Conservation (phyloP, 345 rosid genomes). For the Geranium rotundifolium region DNA sequence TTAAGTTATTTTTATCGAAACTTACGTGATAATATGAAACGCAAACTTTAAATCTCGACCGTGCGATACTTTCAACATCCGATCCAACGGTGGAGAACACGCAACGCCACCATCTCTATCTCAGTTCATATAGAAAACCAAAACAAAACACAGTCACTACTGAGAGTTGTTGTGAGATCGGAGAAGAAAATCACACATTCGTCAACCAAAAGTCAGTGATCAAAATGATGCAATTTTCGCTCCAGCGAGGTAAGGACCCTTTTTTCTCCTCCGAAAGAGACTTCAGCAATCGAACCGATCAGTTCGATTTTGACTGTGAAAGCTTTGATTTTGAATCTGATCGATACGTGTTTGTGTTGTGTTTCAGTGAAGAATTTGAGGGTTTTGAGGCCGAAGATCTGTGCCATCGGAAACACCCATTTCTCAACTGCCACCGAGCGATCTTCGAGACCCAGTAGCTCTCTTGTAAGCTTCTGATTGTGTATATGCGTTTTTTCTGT, state of each 20-base stretch:
- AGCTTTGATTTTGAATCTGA: not conserved
- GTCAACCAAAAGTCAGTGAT: not conserved
- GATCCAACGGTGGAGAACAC: not conserved
- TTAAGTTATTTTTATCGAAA: too few relatives aligned
- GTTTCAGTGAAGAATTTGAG: constrained; percentile 42
- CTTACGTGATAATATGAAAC: not conserved
- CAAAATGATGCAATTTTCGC: not conserved
- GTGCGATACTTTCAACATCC: not conserved
- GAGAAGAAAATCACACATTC: not conserved
- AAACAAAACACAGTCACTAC: not conserved
- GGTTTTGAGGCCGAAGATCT: constrained; percentile 38
- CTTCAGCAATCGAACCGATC: not conserved
- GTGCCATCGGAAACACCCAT: constrained; percentile 20
- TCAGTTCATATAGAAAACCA: too few relatives aligned
- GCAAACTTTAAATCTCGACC: not conserved
- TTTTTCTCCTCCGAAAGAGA: not conserved
- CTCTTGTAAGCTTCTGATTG: constrained; percentile 31
- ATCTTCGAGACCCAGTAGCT: constrained; percentile 27
- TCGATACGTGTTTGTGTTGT: not conserved
- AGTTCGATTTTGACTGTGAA: constrained; percentile 1
- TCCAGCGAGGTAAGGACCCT: constrained; percentile 3
- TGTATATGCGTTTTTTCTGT: not conserved
- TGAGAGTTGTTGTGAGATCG: not conserved
- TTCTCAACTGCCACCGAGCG: constrained; percentile 50
- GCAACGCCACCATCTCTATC: not conserved